phyloP scores from a whole-genome alignment of 257 asterid species.

The Cordia subcordata region DNA sequence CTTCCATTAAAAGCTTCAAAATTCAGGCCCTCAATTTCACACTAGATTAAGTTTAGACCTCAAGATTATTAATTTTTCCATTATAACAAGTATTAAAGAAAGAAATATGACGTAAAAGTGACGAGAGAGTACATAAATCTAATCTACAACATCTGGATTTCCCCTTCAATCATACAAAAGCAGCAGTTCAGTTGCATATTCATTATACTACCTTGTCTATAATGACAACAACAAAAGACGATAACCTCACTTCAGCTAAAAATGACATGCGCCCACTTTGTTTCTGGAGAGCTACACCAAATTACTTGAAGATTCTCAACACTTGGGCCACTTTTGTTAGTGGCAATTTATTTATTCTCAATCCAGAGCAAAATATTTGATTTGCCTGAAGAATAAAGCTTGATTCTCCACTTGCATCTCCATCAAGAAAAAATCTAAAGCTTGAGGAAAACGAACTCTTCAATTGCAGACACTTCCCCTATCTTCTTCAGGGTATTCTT shows the following conservation, averaged over 20 bases:
- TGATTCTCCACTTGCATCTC: neutral
- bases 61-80: too few relatives aligned
- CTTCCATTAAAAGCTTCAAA: too few relatives aligned
- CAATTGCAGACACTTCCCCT: conserved; percentile 76
- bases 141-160: neutral
- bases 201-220: neutral
- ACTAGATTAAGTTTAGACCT: too few relatives aligned
- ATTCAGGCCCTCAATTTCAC: too few relatives aligned
- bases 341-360: too few relatives aligned
- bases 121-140: neutral
- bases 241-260: too few relatives aligned
- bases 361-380: neutral
- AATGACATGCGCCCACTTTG: too few relatives aligned
- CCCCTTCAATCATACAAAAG: neutral
- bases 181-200: too few relatives aligned
- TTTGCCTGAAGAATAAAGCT: neutral
- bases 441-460: conserved; percentile 82
- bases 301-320: too few relatives aligned
- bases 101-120: neutral
- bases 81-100: too few relatives aligned
- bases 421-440: conserved; percentile 23
- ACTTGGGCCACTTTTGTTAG: too few relatives aligned
- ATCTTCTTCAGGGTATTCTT: conserved; percentile 76
- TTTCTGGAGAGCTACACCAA: too few relatives aligned
- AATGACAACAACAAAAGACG: neutral